Evolutionary conservation across 345 rosid species (phyloP).

Genomic region (Boechera divaricarpa): DNA sequence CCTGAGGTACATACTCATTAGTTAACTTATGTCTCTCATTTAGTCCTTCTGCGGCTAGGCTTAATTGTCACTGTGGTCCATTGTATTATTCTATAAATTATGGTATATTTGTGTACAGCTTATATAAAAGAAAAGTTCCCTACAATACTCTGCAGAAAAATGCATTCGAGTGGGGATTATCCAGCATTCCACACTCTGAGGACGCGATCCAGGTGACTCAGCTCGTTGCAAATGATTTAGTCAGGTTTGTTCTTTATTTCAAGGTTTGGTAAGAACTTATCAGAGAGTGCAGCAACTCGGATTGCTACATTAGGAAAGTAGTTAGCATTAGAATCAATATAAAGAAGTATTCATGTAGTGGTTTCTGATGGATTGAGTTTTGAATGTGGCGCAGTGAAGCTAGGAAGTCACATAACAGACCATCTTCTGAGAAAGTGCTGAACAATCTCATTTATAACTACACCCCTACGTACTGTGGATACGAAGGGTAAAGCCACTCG

Average conservation of each 20-base stretch:
- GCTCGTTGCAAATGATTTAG: slow-evolving; percentile 71
- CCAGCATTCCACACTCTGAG: slow-evolving; percentile 85
- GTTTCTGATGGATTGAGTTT: not conserved
- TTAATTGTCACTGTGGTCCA: not conserved
- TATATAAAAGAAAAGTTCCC: slow-evolving; percentile 17
- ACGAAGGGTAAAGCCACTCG: slow-evolving; percentile 68
- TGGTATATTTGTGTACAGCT: slow-evolving; percentile 26
- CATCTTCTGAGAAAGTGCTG: slow-evolving; percentile 63
- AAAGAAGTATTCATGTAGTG: not conserved
- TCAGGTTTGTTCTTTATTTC: slow-evolving; percentile 60
- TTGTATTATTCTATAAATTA: not conserved
- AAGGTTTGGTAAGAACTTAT: not conserved
- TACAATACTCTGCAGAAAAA: slow-evolving; percentile 69
- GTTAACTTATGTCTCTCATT: slow-evolving; percentile 4
- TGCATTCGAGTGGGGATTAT: slow-evolving; percentile 89
- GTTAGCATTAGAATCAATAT: slow-evolving; percentile 3
- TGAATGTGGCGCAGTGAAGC: slow-evolving; percentile 70
- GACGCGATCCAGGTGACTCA: slow-evolving; percentile 93
- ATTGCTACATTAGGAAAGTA: slow-evolving; percentile 11
- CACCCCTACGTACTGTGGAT: slow-evolving; percentile 84
- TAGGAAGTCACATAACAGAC: slow-evolving; percentile 79
- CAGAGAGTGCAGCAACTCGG: not conserved
- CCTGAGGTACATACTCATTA: slow-evolving; percentile 68
- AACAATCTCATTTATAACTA: slow-evolving; percentile 82
- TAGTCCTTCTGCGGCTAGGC: not conserved